These are phyloP conservation scores for Graphilbum fragrans DNA, from an alignment of 2,329 filamentous ascomycete species.

Conservation along the genomic window DNA sequence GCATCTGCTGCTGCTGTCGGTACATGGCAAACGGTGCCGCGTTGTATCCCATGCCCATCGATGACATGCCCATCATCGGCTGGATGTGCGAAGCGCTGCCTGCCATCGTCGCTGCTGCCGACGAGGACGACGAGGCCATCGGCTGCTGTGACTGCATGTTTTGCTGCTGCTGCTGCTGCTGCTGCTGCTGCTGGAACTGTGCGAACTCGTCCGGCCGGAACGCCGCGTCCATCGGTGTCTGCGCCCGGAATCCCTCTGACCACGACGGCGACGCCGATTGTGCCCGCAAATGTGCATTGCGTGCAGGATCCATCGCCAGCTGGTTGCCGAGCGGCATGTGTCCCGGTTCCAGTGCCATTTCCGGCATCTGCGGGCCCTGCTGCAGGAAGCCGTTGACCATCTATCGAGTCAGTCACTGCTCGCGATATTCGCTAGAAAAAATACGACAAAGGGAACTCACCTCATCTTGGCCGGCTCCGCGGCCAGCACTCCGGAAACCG, in stretches of 20 bases:
- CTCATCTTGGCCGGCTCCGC: constrained; percentile 62
- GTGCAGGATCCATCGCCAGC: constrained; percentile 33
- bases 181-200: constrained; percentile 66
- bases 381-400: constrained; percentile 80
- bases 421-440: background rate
- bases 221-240: constrained; percentile 60
- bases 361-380: constrained; percentile 50
- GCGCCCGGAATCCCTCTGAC: constrained; percentile 40
- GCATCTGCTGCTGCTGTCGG: constrained; percentile 31
- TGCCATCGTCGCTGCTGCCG: constrained; percentile 24
- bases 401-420: background rate
- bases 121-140: constrained; percentile 25
- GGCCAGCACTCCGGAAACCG: constrained; percentile 62
- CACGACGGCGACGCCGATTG: constrained; percentile 42
- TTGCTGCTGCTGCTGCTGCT: constrained; percentile 19
- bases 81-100: constrained; percentile 39
- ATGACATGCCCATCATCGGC: constrained; percentile 47
- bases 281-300: constrained; percentile 38
- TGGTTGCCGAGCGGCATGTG: constrained; percentile 26
- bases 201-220: constrained; percentile 77
- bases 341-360: constrained; percentile 38
- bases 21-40: constrained; percentile 32
- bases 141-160: constrained; percentile 4
- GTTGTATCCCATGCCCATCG: constrained; percentile 20
- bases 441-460: constrained; percentile 25